Conservation (phyloP, 306 rosid genomes). For the Quercus mongolica region DNA sequence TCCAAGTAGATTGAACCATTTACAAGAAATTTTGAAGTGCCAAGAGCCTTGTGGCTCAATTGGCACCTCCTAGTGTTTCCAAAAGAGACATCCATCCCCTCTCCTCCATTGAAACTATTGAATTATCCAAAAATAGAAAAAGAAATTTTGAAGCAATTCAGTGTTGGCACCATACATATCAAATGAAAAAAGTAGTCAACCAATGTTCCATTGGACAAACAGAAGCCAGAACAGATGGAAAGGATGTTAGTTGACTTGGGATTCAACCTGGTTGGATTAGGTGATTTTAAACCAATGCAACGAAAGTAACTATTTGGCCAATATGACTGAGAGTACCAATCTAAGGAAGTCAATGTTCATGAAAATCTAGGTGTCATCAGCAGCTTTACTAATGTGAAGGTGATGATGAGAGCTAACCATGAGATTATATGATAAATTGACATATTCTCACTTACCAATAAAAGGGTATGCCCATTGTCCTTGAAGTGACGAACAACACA, state of each 20-base stretch:
- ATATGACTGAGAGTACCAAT: background rate
- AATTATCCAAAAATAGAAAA: no score
- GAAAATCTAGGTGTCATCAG: background rate
- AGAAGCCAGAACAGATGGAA: no score
- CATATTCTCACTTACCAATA: conserved; percentile 60
- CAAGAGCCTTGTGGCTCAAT: no score
- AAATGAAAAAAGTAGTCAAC: no score
- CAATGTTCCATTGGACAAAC: no score
- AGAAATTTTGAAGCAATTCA: no score
- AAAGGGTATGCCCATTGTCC: conserved; percentile 88
- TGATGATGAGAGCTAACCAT: background rate
- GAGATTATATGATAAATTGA: background rate
- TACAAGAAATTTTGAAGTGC: background rate
- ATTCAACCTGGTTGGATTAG: no score
- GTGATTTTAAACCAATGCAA: conserved; percentile 12
- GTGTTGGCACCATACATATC: no score
- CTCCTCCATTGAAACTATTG: no score
- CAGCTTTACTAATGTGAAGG: background rate
- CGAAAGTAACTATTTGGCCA: background rate
- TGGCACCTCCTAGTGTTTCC: no score
- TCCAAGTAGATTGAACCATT: background rate
- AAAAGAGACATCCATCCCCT: background rate
- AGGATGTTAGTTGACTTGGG: no score
- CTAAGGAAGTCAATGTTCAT: background rate
- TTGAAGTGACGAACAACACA: conserved; percentile 69